A percentile compares a stretch with the other conserved stretches of the same genome.
Conservation (phyloP, 169 alveolate species). For the Plasmodium gonderi region DNA sequence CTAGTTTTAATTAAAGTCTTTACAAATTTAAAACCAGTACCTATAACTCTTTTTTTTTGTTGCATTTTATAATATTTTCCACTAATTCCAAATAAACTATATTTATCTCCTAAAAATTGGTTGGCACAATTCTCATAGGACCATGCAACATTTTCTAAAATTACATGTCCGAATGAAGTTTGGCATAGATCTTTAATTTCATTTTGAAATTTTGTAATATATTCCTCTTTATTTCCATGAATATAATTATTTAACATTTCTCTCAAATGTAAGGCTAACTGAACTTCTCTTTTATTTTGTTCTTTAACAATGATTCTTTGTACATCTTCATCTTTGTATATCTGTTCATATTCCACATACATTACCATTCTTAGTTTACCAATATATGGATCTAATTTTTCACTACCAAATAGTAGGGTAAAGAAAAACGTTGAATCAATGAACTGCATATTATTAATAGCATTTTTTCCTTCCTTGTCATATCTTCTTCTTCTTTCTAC, state of each 20-base stretch:
- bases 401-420: constrained; percentile 92
- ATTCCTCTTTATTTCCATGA: constrained; percentile 81
- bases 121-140: constrained; percentile 91
- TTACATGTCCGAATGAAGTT: constrained; percentile 88
- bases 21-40: constrained; percentile 85
- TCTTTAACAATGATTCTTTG: constrained; percentile 77
- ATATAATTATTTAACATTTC: constrained; percentile 85
- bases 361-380: constrained; percentile 90
- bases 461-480: constrained; percentile 93
- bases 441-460: constrained; percentile 92
- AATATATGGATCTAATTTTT: constrained; percentile 89
- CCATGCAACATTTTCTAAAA: constrained; percentile 92
- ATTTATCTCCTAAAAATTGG: constrained; percentile 89
- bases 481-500: constrained; percentile 93
- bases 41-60: constrained; percentile 85
- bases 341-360: constrained; percentile 85
- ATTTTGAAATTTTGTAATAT: constrained; percentile 80
- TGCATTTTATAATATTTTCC: constrained; percentile 88
- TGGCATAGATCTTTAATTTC: constrained; percentile 87
- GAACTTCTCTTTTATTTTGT: constrained; percentile 88
- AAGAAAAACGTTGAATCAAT: constrained; percentile 89
- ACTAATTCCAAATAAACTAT: constrained; percentile 87
- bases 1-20: constrained; percentile 86
- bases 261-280: constrained; percentile 87
- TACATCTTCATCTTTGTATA: constrained; percentile 64